Evolutionary conservation across 2,329 filamentous ascomycete species (phyloP).

Genomic region (Monilinia vaccinii-corymbosi): DNA sequence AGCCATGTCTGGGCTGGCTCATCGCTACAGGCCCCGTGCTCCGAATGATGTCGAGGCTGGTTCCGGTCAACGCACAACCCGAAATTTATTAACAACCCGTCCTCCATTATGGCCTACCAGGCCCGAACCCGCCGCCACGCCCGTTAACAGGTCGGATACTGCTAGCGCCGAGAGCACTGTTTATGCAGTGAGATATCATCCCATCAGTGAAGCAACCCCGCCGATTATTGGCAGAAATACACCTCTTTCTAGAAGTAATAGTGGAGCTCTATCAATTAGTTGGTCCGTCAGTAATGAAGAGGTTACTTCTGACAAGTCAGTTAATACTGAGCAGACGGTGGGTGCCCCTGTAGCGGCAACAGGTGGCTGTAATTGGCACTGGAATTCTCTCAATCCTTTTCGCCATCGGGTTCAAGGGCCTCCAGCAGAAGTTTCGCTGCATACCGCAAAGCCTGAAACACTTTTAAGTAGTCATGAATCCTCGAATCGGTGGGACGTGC

Average conservation of each 20-base stretch:
- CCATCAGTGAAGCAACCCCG: slow-evolving; percentile 37
- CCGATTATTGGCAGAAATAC: slow-evolving; percentile 9
- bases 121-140: slow-evolving; percentile 46
- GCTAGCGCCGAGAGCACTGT: slow-evolving; percentile 55
- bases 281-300: slow-evolving; percentile 7
- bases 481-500: slow-evolving; percentile 44
- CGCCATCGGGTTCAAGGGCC: slow-evolving; percentile 21
- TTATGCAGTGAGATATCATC: slow-evolving; percentile 53
- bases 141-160: slow-evolving; percentile 52
- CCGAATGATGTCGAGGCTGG: slow-evolving; percentile 20
- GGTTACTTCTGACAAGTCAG: slow-evolving; percentile 14
- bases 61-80: slow-evolving; percentile 7
- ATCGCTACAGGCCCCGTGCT: slow-evolving; percentile 22
- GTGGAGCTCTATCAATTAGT: slow-evolving; percentile 17
- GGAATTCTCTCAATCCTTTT: slow-evolving; percentile 27
- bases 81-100: slow-evolving; percentile 15
- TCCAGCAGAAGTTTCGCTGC: slow-evolving; percentile 28
- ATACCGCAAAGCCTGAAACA: slow-evolving; percentile 17
- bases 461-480: slow-evolving; percentile 15
- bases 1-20: slow-evolving; percentile 27
- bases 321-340: slow-evolving; percentile 21
- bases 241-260: slow-evolving; percentile 18
- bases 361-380: slow-evolving; percentile 11
- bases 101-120: slow-evolving; percentile 41
- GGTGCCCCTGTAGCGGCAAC: slow-evolving; percentile 1